Evolutionary conservation across 1,139 yeast species (phyloP).

Genomic region (Sugiyamaella grinbergsii): DNA sequence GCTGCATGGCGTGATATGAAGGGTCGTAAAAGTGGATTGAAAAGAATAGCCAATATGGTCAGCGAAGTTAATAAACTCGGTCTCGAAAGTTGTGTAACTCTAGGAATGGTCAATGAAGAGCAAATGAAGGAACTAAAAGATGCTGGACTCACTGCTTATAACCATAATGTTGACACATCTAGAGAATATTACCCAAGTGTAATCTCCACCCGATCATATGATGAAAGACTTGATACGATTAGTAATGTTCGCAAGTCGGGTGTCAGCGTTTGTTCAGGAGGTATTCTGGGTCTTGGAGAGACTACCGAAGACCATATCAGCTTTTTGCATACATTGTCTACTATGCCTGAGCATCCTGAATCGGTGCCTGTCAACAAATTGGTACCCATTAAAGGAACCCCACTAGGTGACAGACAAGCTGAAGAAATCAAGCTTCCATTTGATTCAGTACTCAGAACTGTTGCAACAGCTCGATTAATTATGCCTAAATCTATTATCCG

Average conservation of each 20-base stretch:
- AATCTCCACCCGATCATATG: constrained; percentile 68
- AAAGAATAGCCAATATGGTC: constrained; percentile 67
- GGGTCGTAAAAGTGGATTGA: constrained; percentile 70
- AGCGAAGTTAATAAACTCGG: constrained; percentile 63
- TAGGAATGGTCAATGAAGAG: constrained; percentile 70
- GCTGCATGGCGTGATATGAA: constrained; percentile 89
- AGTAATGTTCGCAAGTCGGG: constrained; percentile 66
- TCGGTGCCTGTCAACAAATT: constrained; percentile 78
- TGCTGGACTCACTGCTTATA: constrained; percentile 80
- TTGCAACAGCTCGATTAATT: constrained; percentile 72
- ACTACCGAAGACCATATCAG: constrained; percentile 70
- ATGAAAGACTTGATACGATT: constrained; percentile 69
- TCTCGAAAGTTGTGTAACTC: constrained; percentile 77
- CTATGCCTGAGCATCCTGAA: constrained; percentile 71
- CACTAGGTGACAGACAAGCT: constrained; percentile 55
- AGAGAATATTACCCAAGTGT: constrained; percentile 74
- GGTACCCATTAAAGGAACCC: constrained; percentile 81
- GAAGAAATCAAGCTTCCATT: constrained; percentile 50
- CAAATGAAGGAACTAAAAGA: constrained; percentile 62
- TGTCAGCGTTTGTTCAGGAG: constrained; percentile 75
- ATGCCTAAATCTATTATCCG: constrained; percentile 75
- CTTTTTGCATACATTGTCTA: constrained; percentile 66
- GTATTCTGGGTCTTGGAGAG: constrained; percentile 78
- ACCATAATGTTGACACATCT: constrained; percentile 79
- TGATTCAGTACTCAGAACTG: constrained; percentile 65